These are phyloP conservation scores for Trametes sp. DNA, from an alignment of 1,284 basidiomycete genomes.

Conservation along the genomic window DNA sequence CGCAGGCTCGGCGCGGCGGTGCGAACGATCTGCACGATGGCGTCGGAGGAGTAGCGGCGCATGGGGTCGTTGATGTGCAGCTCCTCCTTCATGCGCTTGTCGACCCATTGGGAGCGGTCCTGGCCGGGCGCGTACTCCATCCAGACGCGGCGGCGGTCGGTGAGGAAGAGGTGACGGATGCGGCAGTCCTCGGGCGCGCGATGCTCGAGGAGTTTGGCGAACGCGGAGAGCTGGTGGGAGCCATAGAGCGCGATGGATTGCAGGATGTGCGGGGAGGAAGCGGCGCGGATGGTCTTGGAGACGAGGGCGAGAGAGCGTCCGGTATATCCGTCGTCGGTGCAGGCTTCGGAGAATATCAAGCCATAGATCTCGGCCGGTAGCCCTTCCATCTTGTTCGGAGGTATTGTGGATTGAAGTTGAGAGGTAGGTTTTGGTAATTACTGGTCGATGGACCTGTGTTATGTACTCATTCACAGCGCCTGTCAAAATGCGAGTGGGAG, in stretches of 20 bases:
- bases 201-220: conserved; percentile 3
- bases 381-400: conserved; percentile 8
- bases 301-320: conserved; percentile 17
- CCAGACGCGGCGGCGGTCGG: conserved; percentile 14
- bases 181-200: background rate
- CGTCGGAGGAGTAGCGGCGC: background rate
- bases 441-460: too few species aligned
- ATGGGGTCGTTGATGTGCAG: conserved; percentile 3
- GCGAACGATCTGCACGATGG: conserved; percentile 7
- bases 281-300: conserved; percentile 8
- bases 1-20: conserved; percentile 9
- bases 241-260: conserved; percentile 19
- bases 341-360: conserved; percentile 17
- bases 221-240: conserved; percentile 2
- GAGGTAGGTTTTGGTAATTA: too few species aligned
- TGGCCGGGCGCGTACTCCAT: conserved; percentile 11
- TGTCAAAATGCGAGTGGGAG: too few species aligned
- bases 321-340: conserved; percentile 21
- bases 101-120: background rate
- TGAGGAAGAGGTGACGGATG: conserved; percentile 17
- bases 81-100: conserved; percentile 7
- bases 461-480: too few species aligned
- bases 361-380: conserved; percentile 16
- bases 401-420: too few species aligned
- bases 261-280: conserved; percentile 8